Evolutionary conservation across 176 grass and related monocot species (phyloP).

Genomic region (Microstegium vimineum): DNA sequence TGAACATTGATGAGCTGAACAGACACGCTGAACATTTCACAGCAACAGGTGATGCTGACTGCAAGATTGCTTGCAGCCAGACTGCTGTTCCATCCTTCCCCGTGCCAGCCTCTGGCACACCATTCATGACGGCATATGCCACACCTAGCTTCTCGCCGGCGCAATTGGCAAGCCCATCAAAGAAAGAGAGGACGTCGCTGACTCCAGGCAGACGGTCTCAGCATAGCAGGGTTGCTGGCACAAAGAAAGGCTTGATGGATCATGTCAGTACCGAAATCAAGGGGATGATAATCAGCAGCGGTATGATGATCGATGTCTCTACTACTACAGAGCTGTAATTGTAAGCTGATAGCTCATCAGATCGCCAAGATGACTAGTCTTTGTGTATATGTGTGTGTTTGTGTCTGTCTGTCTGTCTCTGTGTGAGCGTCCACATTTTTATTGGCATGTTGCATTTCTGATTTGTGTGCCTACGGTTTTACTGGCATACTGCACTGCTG

Average conservation of each 20-base stretch:
- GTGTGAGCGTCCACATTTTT: neutral
- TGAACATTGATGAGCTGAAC: slow-evolving; percentile 71
- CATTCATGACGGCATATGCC: slow-evolving; percentile 58
- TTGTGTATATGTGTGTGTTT: slow-evolving; percentile 32
- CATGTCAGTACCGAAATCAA: slow-evolving; percentile 43
- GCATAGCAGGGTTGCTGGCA: slow-evolving; percentile 31
- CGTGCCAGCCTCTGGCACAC: slow-evolving; percentile 82
- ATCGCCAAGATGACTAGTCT: neutral
- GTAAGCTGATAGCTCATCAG: neutral
- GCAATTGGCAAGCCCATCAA: slow-evolving; percentile 43
- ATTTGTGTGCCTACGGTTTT: neutral
- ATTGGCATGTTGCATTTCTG: slow-evolving; percentile 3
- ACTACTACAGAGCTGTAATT: slow-evolving; percentile 40
- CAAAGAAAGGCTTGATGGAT: slow-evolving; percentile 66
- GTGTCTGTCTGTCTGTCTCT: neutral
- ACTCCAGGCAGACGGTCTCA: slow-evolving; percentile 39
- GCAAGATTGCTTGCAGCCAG: slow-evolving; percentile 53
- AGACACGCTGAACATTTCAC: slow-evolving; percentile 52
- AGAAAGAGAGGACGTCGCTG: slow-evolving; percentile 46
- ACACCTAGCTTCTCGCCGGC: slow-evolving; percentile 76
- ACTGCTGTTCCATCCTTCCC: slow-evolving; percentile 40
- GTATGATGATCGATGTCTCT: slow-evolving; percentile 50
- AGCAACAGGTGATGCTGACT: slow-evolving; percentile 16
- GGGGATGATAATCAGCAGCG: slow-evolving; percentile 36
- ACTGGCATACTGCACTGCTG: slow-evolving; percentile 6